A percentile compares a stretch with the other conserved stretches of the same genome.
These are phyloP conservation scores for Aspergillus transmontanensis DNA, from an alignment of 2,329 filamentous ascomycete species.

Conservation along the genomic window DNA sequence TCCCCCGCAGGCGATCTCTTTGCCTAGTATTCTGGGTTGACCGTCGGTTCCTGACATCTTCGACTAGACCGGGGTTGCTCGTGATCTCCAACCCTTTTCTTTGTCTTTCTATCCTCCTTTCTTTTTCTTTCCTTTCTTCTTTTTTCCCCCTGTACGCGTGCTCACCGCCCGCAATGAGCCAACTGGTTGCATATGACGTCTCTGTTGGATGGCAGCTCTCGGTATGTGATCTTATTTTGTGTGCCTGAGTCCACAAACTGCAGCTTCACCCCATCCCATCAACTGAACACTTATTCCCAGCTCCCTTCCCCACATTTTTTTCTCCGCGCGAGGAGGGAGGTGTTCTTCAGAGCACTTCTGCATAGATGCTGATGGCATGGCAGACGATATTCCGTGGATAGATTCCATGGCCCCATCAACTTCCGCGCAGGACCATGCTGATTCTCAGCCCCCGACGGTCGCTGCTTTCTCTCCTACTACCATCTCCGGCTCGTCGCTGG, in stretches of 20 bases:
- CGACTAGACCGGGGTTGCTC: not conserved
- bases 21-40: not conserved
- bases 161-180: conserved; percentile 34
- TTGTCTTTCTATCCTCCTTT: not conserved
- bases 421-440: conserved; percentile 41
- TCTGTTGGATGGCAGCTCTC: conserved; percentile 54
- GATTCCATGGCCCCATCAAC: conserved; percentile 54
- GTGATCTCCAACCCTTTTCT: conserved; percentile 5
- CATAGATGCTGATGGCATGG: conserved; percentile 17
- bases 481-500: conserved; percentile 67
- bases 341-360: not conserved
- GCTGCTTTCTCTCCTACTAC: conserved; percentile 88
- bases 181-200: conserved; percentile 36
- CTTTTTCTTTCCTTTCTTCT: conserved; percentile 3
- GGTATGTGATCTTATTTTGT: conserved; percentile 35
- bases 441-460: conserved; percentile 68
- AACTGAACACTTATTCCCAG: not conserved
- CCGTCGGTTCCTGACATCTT: conserved; percentile 7
- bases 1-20: conserved; percentile 9
- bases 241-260: not conserved
- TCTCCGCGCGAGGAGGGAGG: conserved; percentile 3
- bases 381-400: conserved; percentile 55
- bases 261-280: not conserved
- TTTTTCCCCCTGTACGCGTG: conserved; percentile 11
- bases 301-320: conserved; percentile 9